Base-by-base conservation (phyloP, 192 early-diverging fungal species). In the Coemansia sp. region DNA sequence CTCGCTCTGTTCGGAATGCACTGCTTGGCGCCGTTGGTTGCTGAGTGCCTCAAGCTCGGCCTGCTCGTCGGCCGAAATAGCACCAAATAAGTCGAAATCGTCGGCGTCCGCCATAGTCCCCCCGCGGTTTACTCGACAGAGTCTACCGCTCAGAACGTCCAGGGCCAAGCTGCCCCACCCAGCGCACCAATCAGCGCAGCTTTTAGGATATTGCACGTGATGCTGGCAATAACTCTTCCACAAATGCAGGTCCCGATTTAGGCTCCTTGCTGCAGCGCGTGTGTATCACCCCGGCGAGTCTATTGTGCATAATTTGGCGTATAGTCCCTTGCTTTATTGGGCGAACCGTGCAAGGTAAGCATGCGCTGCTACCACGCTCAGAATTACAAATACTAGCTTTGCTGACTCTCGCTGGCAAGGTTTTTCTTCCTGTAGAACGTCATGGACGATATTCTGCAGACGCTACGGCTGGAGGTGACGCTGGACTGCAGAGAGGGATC, bases 31-130 rank as follows among this genome's bases (percentile, higher is more conserved):
- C 3, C 47, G 36, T 8, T 53, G 17, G 4, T 50, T 21, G 20
- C 17, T 30, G 15, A 73, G 42, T 23, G 42, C 23, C 11, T 58
- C 27, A 7, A 41, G 20, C 17, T 21, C 34, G 0, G 14, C 2
- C 19, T 60, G 48, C 38, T 80, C 70, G n/a, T 64, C 62, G 15
- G 52, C 36, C 8, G 75, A 48, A 10, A 57, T 27, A 1, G 70
- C 70, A n/a, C 62, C 64, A 55, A 80, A 80, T 9, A 73, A 45
- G 53, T 77, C 66, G 38, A 80, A 42, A 14, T 57, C 48, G 11
- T 39, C 36, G 36, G n/a, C 17, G 2, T 39, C 36, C 17, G 36
- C 14, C 36, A 35, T 11, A n/a, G n/a, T n/a, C n/a, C n/a, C n/a
- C n/a, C n/a, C n/a, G n/a, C n/a, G n/a, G n/a, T n/a, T n/a, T n/a